Conservation (phyloP, 2,329 filamentous ascomycete species). For the Arthrobotrys entomopaga region DNA sequence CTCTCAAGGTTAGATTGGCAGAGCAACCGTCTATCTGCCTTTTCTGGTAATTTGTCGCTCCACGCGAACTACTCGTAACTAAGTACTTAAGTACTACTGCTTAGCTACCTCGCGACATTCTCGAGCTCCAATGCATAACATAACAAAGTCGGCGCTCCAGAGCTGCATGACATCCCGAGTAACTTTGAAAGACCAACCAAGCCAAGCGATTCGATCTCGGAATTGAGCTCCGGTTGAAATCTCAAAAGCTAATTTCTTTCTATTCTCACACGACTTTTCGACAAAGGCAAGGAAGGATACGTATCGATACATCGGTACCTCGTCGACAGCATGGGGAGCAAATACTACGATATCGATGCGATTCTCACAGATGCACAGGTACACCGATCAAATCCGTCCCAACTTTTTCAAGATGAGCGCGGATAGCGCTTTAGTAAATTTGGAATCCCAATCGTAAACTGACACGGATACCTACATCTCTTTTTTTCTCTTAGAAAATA, state of each 20-base stretch:
- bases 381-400: conserved; percentile 50
- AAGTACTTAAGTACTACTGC: too few species aligned
- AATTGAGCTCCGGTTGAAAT: not conserved
- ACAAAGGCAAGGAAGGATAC: not conserved
- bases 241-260: too few species aligned
- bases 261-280: not conserved
- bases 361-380: conserved; percentile 87
- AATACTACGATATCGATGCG: conserved; percentile 84
- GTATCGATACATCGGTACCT: not conserved
- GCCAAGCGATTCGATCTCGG: not conserved
- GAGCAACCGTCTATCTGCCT: conserved; percentile 7
- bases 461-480: conserved; percentile 40
- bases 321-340: conserved; percentile 64
- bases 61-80: conserved; percentile 24
- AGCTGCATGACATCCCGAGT: not conserved
- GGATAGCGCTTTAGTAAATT: not conserved
- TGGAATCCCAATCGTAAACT: conserved; percentile 38
- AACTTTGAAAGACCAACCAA: not conserved
- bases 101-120: not conserved
- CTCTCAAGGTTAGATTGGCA: not conserved
- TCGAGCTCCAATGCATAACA: not conserved
- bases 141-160: too few species aligned
- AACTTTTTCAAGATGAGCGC: not conserved
- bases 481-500: conserved; percentile 75
- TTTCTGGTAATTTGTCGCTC: not conserved